Conservation (phyloP, 2,329 filamentous ascomycete genomes). For the Pestalotiopsis sp. region DNA sequence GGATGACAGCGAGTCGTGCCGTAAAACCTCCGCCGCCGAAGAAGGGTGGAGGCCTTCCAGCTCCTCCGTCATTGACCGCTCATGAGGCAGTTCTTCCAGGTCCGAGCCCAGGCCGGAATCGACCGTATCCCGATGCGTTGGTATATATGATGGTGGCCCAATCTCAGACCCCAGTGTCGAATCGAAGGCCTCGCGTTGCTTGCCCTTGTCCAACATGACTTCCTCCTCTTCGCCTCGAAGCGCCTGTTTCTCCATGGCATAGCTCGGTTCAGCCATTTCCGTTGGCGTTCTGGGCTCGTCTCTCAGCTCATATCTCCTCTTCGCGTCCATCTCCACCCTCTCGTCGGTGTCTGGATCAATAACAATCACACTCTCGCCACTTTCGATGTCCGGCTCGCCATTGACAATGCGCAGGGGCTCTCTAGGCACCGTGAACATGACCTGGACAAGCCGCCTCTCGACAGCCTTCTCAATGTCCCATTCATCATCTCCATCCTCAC, state of each 20-base stretch:
- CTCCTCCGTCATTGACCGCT: background rate
- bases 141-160: conserved; percentile 18
- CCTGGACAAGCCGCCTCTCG: conserved; percentile 72
- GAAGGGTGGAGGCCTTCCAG: conserved; percentile 3
- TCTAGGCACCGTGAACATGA: conserved; percentile 93
- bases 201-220: conserved; percentile 15
- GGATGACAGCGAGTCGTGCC: background rate
- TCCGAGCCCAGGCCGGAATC: conserved; percentile 15
- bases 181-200: conserved; percentile 12
- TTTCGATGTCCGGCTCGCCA: conserved; percentile 58
- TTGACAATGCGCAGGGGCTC: conserved; percentile 90
- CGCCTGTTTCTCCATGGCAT: background rate
- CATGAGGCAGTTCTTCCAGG: conserved; percentile 21
- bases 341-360: conserved; percentile 40
- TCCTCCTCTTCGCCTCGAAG: background rate
- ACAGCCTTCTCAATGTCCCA: conserved; percentile 79
- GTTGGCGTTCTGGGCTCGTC: background rate
- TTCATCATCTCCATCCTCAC: conserved; percentile 65
- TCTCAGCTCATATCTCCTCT: conserved; percentile 8
- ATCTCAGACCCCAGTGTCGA: conserved; percentile 21
- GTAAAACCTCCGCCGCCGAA: background rate
- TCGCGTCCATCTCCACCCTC: background rate
- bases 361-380: conserved; percentile 43
- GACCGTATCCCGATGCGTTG: conserved; percentile 8
- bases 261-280: background rate